Evolutionary conservation across 768 basidiomycete species (phyloP).

Genomic region (Suillus sp.): DNA sequence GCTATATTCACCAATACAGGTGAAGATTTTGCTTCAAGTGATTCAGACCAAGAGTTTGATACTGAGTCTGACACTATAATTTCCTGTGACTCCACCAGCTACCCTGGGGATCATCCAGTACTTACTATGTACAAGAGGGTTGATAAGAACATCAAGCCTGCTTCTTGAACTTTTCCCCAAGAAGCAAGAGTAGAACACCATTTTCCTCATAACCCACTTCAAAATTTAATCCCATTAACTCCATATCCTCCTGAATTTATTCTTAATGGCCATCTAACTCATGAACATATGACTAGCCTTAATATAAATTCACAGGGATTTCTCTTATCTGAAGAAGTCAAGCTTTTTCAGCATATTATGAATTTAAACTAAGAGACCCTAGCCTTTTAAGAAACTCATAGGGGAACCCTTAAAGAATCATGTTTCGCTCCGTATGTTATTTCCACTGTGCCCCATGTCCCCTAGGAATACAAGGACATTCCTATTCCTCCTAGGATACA

Average conservation of each 20-base stretch:
- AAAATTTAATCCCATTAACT: background rate
- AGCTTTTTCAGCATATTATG: conserved; percentile 28
- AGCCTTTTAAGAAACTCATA: conserved; percentile 40
- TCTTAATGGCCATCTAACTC: background rate
- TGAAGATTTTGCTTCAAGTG: background rate
- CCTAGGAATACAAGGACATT: conserved; percentile 32
- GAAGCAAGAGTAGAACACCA: background rate
- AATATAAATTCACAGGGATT: background rate
- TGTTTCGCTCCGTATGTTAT: conserved; percentile 37
- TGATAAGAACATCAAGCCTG: conserved; percentile 6
- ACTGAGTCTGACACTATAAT: background rate
- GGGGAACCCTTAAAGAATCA: conserved; percentile 18
- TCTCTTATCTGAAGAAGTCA: conserved; percentile 4
- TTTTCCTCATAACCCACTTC: background rate
- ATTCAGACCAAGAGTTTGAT: background rate
- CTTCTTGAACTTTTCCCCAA: background rate
- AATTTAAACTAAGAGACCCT: conserved; percentile 33
- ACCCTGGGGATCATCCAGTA: background rate
- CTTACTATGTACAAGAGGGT: conserved; percentile 12
- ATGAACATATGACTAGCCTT: background rate
- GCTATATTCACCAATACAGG: too few relatives aligned
- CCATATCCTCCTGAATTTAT: background rate
- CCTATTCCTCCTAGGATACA: conserved; percentile 33
- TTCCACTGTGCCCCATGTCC: conserved; percentile 36
- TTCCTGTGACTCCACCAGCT: background rate